Evolutionary conservation across 1,284 basidiomycete genomes (phyloP).

Genomic region (Apiotrichum porosum): DNA sequence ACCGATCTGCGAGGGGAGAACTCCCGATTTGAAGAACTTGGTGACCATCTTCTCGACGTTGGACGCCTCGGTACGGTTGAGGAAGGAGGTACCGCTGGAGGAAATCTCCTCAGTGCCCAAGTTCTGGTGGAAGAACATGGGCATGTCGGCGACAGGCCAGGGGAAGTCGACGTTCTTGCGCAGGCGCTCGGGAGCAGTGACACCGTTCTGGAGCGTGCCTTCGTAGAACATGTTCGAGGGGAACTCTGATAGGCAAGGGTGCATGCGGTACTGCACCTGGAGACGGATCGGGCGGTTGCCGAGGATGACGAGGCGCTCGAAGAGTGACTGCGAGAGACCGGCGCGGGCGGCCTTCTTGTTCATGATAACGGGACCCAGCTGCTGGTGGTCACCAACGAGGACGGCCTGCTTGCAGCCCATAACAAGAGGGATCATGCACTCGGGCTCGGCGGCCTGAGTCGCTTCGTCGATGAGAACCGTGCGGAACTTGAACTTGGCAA

Average conservation of each 20-base stretch:
- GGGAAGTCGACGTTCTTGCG: constrained; percentile 98
- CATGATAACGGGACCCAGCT: constrained; percentile 99
- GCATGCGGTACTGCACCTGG: constrained; percentile 99
- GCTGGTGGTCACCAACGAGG: constrained; percentile 95
- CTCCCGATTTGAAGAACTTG: constrained; percentile 98
- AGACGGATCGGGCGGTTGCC: constrained; percentile 95
- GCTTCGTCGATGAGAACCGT: constrained; percentile 98
- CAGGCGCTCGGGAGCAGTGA: constrained; percentile 93
- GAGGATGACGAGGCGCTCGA: constrained; percentile 92
- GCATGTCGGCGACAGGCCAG: constrained; percentile 95
- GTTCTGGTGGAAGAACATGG: constrained; percentile 99
- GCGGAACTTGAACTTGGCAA: constrained; percentile 94
- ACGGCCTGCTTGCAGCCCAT: constrained; percentile 98
- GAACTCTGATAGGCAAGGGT: constrained; percentile 97
- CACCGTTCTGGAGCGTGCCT: constrained; percentile 96
- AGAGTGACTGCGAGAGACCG: constrained; percentile 93
- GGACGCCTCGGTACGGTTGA: constrained; percentile 96
- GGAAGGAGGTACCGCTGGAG: constrained; percentile 94
- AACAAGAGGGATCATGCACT: constrained; percentile 98
- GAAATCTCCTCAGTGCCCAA: constrained; percentile 98
- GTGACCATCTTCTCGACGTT: constrained; percentile 99
- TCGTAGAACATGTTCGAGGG: constrained; percentile 99
- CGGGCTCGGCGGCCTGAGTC: constrained; percentile 96
- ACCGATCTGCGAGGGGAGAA: constrained; percentile 90
- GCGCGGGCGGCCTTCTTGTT: constrained; percentile 99